These are phyloP conservation scores for Tilletia indica DNA, from an alignment of 1,284 basidiomycete genomes.

Conservation along the genomic window DNA sequence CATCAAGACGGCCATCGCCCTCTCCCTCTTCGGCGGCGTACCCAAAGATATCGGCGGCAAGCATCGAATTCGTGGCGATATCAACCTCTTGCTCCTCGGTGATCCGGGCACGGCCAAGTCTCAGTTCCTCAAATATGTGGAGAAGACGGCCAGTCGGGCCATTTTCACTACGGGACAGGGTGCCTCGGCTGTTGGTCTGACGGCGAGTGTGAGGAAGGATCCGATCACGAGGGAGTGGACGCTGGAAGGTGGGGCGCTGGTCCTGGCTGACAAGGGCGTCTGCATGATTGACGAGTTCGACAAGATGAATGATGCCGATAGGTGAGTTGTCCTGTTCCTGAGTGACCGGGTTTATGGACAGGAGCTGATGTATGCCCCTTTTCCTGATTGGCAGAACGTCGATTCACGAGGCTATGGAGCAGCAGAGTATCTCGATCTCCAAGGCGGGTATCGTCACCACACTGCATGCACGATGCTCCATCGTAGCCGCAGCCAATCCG, in stretches of 20 bases:
- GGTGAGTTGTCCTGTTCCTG: constrained; percentile 19
- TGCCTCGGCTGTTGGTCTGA: constrained; percentile 95
- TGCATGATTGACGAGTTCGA: constrained; percentile 99
- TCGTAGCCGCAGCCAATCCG: constrained; percentile 96
- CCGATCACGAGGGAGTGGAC: constrained; percentile 98
- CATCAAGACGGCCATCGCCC: constrained; percentile 94
- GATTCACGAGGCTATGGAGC: constrained; percentile 99
- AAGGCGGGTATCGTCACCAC: constrained; percentile 98
- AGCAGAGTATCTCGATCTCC: constrained; percentile 98
- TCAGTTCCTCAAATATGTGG: constrained; percentile 97
- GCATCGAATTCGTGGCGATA: constrained; percentile 92
- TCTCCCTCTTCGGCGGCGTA: constrained; percentile 90
- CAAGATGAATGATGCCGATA: constrained; percentile 94
- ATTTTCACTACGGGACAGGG: constrained; percentile 99
- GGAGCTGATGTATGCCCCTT: not conserved
- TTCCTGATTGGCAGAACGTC: constrained; percentile 65
- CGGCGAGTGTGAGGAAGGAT: constrained; percentile 95
- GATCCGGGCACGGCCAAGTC: constrained; percentile 99
- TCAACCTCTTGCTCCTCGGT: constrained; percentile 91
- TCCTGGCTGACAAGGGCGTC: constrained; percentile 96
- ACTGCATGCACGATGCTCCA: constrained; percentile 92
- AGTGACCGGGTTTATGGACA: not conserved
- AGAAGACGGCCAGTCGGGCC: constrained; percentile 93
- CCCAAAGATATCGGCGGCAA: constrained; percentile 95
- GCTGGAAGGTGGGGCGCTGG: constrained; percentile 92